Base-by-base conservation (phyloP, 2,329 filamentous ascomycete species). In the Aspergillus fumigatiaffinis region DNA sequence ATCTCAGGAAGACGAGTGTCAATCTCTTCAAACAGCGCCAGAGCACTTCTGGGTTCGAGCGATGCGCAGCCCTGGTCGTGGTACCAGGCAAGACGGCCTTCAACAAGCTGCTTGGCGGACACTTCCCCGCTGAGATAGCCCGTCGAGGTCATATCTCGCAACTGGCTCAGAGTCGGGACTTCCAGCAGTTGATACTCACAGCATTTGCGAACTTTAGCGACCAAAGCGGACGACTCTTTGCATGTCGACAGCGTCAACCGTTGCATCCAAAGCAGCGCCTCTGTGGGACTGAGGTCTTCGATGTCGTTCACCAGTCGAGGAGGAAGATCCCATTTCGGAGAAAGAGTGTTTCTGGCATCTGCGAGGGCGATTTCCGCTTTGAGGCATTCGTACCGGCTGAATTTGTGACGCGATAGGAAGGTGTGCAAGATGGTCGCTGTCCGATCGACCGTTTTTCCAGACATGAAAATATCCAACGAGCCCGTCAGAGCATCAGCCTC, bases 31-130 rank as follows among this genome's bases (percentile, higher is more conserved):
- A 80, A 80, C 2, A 80, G 56, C 5, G 63, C 61, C 3, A 78
- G 53, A 14, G 32, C 66, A 73, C 75, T n/a, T 53, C 60, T 1
- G 64, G 54, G 2, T 63, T 25, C 7, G 73, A 71, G 3, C 76
- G 77, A 55, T 73, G 59, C 26, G 51, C 73, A 76, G 0, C 70
- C 70, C 51, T 77, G 73, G 6, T 76, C 71, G 2, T 62, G 56
- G 51, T 79, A 76, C 79, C 79, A 80, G 8, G 60, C 66, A 8
- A 79, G 64, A 17, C 78, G 74, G 6, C 71, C 65, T n/a, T 64
- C 57, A 10, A 80, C 63, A 10, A 80, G 53, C 4, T 70, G 64
- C 46, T 73, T 64, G 2, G 68, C 53, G n/a, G 71, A 68, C 25
- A 76, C 62, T 2, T 71, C 62, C n/a, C 74, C 72, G n/a, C 69